Conservation (phyloP, 768 basidiomycete genomes). For the Podaxis sp. region DNA sequence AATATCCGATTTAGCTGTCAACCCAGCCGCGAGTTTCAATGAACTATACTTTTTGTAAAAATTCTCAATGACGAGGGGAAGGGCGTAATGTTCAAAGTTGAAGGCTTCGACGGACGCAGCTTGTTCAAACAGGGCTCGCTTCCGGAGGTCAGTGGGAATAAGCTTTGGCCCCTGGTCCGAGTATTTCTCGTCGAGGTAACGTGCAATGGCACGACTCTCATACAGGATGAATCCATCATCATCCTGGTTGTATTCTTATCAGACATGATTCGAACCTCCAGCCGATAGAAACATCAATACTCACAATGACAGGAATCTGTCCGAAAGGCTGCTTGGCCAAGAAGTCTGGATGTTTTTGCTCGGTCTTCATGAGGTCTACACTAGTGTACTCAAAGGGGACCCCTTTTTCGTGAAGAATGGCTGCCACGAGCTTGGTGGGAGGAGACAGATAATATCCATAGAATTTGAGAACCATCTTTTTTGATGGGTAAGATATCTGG, state of each 20-base stretch:
- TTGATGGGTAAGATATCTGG: too few relatives aligned
- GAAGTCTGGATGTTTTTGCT: conserved; percentile 40
- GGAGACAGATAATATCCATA: conserved; percentile 34
- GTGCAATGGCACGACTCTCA: conserved; percentile 55
- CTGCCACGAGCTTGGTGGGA: conserved; percentile 44
- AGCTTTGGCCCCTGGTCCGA: conserved; percentile 42
- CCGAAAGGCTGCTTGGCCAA: conserved; percentile 57
- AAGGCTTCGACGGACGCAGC: conserved; percentile 43
- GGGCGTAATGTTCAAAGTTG: conserved; percentile 43
- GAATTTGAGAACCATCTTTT: conserved; percentile 30
- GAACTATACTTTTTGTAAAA: conserved; percentile 40
- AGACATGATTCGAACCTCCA: neutral
- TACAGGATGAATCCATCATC: conserved; percentile 57
- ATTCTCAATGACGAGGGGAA: conserved; percentile 39
- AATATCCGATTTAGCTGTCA: neutral
- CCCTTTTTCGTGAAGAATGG: conserved; percentile 2
- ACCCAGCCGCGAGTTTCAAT: neutral
- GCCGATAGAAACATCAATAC: neutral
- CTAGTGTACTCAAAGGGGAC: conserved; percentile 27
- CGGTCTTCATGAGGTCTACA: conserved; percentile 35
- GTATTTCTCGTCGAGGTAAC: conserved; percentile 53
- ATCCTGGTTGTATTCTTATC: conserved; percentile 26
- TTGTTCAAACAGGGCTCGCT: conserved; percentile 35
- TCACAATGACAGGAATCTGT: conserved; percentile 51
- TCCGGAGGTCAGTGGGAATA: conserved; percentile 38